Base-by-base conservation (phyloP, 352 stramenopile species). In the Pythium folliculosum region DNA sequence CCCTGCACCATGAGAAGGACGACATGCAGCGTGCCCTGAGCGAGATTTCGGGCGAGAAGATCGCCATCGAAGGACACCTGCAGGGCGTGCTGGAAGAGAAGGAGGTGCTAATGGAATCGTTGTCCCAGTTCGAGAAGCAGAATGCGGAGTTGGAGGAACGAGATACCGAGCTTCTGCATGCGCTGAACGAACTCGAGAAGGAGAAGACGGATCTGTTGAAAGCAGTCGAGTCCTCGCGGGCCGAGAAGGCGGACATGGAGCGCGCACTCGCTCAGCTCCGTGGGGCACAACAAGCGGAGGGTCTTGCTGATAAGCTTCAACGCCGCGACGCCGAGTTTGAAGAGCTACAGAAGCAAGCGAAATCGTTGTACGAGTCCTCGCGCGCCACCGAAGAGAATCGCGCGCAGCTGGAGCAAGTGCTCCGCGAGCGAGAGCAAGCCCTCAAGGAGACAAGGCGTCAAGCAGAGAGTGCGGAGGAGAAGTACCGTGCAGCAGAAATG, bases 1-100 rank as follows among this genome's bases (percentile, higher is more conserved):
- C 69, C 25, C 61, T 93, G 23, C 70, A 75, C 57, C 71, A 76
- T 19, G 84, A 93, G 47, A 93, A 90, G 54, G 82, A 91, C 63
- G 81, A 86, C 12, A 48, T 82, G 55, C 86, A 77, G 25, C 78
- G 78, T 23, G 84, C 77, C 9, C 65, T 90, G 22, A 65, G 72
- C 43, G 63, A 70, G 0, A 56, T 90, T 8, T 69, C 71, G n/a
- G 75, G 72, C 3, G 80, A 92, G 52, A 90, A 89, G 44, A 54
- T 77, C 3, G 61, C 70, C 14, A 53, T 90, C 17, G 82, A 91
- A 60, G 69, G 67, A 32, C 81, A 92, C 61, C 23, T 89, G 37
- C 69, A 71, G 27, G 61, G 62, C 9, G 60, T 76, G 35, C 48
- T 63, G 19, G 74, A 75, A 27, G 75, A 81, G 35, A 79, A 77